Percentiles rank a stretch among this genome's conserved stretches.
phyloP scores from a whole-genome alignment of 192 early-diverging fungal genomes.

The Chytriomyces confervae region DNA sequence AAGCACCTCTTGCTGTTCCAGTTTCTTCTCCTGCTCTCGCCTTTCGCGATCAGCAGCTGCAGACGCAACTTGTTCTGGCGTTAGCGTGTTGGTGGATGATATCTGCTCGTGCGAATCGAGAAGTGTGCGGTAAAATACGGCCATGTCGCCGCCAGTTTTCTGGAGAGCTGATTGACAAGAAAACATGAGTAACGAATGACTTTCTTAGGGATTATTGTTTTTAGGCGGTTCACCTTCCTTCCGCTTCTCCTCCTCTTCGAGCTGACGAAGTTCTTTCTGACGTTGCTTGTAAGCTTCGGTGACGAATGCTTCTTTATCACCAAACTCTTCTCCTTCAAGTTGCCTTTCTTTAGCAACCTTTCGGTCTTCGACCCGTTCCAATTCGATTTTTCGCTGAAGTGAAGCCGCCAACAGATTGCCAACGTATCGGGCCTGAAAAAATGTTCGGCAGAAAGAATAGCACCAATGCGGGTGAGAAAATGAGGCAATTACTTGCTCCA shows the following conservation, averaged over 20 bases:
- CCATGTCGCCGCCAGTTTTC: constrained; percentile 49
- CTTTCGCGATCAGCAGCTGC: constrained; percentile 38
- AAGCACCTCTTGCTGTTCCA: constrained; percentile 51
- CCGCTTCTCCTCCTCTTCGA: constrained; percentile 64
- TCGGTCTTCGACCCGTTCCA: constrained; percentile 68
- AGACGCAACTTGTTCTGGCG: constrained; percentile 39
- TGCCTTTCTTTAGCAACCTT: constrained; percentile 75
- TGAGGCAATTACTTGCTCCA: not conserved
- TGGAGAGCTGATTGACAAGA: not conserved
- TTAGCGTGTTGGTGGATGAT: constrained; percentile 23
- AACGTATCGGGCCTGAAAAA: constrained; percentile 68
- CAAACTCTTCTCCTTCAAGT: constrained; percentile 73
- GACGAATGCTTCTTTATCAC: constrained; percentile 80
- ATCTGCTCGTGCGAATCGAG: constrained; percentile 58
- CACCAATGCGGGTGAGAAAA: not conserved
- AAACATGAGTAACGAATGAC: not conserved
- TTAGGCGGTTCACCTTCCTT: constrained; percentile 51
- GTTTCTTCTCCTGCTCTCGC: constrained; percentile 32
- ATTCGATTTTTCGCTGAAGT: constrained; percentile 72
- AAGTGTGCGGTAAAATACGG: constrained; percentile 66
- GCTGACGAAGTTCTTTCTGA: constrained; percentile 65
- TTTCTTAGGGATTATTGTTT: not conserved
- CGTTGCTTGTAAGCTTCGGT: constrained; percentile 74
- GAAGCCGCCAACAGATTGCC: constrained; percentile 64
- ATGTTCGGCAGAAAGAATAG: not conserved